Evolutionary conservation across 257 asterid genomes (phyloP).

Genomic region (Nicotiana tabacum): DNA sequence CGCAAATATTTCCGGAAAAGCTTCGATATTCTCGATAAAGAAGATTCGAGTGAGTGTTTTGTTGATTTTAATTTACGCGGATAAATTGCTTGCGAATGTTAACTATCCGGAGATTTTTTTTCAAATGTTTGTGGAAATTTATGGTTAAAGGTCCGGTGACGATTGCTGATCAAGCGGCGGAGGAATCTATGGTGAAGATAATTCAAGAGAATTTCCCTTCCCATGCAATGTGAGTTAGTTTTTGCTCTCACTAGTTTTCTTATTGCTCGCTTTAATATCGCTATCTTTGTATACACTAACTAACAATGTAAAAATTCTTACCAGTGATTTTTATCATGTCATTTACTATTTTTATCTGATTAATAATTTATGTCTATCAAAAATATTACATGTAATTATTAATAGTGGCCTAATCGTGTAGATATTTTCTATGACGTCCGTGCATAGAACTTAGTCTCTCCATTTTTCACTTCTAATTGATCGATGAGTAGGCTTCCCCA

Average conservation of each 20-base stretch:
- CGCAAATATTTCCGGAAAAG: constrained; percentile 77
- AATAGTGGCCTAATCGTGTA: too few species aligned
- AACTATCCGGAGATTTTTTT: not conserved
- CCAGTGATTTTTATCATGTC: too few species aligned
- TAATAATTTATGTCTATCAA: too few species aligned
- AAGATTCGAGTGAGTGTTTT: constrained; percentile 61
- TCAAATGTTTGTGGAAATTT: not conserved
- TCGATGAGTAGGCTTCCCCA: too few species aligned
- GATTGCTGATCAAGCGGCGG: constrained; percentile 90
- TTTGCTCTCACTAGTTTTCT: not conserved
- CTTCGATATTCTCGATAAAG: constrained; percentile 69
- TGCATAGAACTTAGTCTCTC: too few species aligned
- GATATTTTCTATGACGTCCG: too few species aligned
- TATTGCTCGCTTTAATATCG: not conserved
- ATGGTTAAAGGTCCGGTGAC: constrained; percentile 81
- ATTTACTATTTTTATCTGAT: too few species aligned
- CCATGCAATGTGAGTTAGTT: constrained; percentile 71
- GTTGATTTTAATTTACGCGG: not conserved
- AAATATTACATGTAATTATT: too few species aligned
- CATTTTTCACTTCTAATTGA: too few species aligned
- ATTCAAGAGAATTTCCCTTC: constrained; percentile 64
- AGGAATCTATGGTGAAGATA: constrained; percentile 82
- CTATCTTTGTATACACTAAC: too few species aligned
- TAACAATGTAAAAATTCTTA: too few species aligned
- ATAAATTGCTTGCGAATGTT: not conserved